A percentile compares a stretch with the other conserved stretches of the same genome.
Evolutionary conservation across 148 eudicot genomes (phyloP).

Genomic region (Rhododendron griersonianum): DNA sequence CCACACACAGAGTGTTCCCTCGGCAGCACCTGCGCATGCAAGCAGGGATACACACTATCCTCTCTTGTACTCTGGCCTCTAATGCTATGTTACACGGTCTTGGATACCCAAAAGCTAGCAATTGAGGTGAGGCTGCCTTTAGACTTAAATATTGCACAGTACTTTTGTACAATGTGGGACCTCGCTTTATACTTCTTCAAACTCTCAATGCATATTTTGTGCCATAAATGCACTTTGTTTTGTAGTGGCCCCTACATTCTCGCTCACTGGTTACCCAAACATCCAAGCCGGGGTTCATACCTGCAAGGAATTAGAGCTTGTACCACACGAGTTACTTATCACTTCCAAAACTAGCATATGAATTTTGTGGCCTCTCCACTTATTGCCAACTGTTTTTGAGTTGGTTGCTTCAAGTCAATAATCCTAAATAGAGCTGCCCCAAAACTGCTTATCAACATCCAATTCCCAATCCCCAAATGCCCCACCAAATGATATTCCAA

Average conservation of each 20-base stretch:
- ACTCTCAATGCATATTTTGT: too few relatives aligned
- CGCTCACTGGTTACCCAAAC: background rate
- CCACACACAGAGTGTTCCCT: background rate
- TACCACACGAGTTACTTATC: background rate
- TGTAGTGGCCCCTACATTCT: background rate
- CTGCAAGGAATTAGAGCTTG: background rate
- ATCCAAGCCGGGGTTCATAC: background rate
- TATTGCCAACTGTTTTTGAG: background rate
- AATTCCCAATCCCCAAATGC: background rate
- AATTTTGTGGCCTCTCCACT: background rate
- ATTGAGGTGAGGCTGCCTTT: background rate
- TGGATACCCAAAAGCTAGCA: background rate
- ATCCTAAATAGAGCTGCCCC: background rate
- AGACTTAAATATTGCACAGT: background rate
- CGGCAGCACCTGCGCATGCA: background rate
- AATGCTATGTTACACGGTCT: background rate
- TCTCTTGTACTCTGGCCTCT: background rate
- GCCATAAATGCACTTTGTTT: background rate
- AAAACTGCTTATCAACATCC: background rate
- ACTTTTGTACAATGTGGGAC: background rate
- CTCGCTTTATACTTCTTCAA: background rate
- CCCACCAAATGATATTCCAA: background rate
- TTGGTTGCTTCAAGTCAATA: background rate
- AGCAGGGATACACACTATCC: background rate
- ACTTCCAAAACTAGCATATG: background rate